Percentiles rank a stretch among this genome's conserved stretches.
phyloP scores from a whole-genome alignment of 2,329 filamentous ascomycete genomes.

The Rugonectria rugulosa region DNA sequence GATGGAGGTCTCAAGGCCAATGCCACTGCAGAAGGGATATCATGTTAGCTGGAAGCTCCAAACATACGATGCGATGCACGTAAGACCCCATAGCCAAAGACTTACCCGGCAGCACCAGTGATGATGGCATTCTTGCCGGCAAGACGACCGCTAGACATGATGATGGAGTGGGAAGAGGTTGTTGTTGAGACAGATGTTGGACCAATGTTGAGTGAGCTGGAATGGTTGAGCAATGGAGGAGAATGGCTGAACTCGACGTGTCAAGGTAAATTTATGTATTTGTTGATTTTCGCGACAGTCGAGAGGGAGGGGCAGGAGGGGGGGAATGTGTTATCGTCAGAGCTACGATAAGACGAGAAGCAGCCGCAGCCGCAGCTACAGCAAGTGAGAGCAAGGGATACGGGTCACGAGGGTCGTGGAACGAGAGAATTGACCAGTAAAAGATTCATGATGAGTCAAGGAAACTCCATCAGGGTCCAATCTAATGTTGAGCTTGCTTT shows the following conservation, averaged over 20 bases:
- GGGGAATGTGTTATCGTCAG: conserved; percentile 11
- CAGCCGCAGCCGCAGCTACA: not conserved
- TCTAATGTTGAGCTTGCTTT: conserved; percentile 14
- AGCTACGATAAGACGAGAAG: conserved; percentile 15
- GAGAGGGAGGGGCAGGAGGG: conserved; percentile 9
- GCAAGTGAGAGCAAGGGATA: not conserved
- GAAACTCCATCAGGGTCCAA: conserved; percentile 15
- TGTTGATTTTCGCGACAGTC: conserved; percentile 2
- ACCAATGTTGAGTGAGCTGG: not conserved
- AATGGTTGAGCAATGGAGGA: conserved; percentile 3
- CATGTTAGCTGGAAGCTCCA: conserved; percentile 11
- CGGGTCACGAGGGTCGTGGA: not conserved
- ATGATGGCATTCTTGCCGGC: conserved; percentile 73
- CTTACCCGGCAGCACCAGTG: conserved; percentile 86
- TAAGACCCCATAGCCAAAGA: conserved; percentile 22
- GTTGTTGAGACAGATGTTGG: not conserved
- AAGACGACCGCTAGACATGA: conserved; percentile 54
- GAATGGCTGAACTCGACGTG: not conserved
- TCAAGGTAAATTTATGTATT: conserved; percentile 13
- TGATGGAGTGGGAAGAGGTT: conserved; percentile 30
- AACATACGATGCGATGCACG: not conserved
- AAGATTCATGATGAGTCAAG: conserved; percentile 22
- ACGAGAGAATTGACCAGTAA: conserved; percentile 4
- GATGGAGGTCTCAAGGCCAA: conserved; percentile 90
- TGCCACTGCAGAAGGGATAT: conserved; percentile 67